Base-by-base conservation (phyloP, 805 yeast species). In the Suhomyces sp. region DNA sequence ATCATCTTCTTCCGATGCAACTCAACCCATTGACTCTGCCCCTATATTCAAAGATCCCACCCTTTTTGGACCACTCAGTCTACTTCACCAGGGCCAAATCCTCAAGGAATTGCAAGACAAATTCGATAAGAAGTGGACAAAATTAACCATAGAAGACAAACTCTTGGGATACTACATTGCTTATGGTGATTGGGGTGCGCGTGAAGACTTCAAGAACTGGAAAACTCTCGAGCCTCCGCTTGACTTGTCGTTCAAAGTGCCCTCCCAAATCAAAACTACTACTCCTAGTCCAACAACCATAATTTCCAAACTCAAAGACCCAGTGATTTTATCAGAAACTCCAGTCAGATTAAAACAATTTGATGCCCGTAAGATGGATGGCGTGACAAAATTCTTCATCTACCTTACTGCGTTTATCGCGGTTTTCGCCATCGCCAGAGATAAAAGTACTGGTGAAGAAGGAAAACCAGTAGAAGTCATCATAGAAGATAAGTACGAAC, bases 111-210 rank as follows among this genome's bases (percentile, higher is more conserved):
- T 68, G 56, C 79, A 54, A 55, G 72, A 44, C 51, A 75, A 68
- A 38, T 63, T 60, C 50, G 77, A 73, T 43, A 67, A 67, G 34
- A 67, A 72, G 35, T 84, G 95, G 95, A 54, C 55, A 2, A 56
- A 63, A 25, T 44, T 81, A 28, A 65, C 76, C 4, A 41, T 41
- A 9, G 69, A 73, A 33, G 72, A 72, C 34, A 81, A 82, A 50
- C 64, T 72, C 42, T 63, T 81, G 43, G 70, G 77, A 7, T 81
- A 77, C 53, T 80, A 71, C 60, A 68, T 81, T 19, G 70, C 81
- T 0, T 84, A 79, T 56, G 90, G 90, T 2, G 67, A 81, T 31
- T 76, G 83, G 71, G 93, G 88, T 0, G 81, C 78, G 1, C 67
- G 95, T 42, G 79, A 74, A 31, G 74, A 74, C 14, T 72, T 81